Evolutionary conservation across 1,139 yeast genomes (phyloP), one percentile per base, ranked within the genome.

Genomic region (Tardiomyces depauwii): DNA sequence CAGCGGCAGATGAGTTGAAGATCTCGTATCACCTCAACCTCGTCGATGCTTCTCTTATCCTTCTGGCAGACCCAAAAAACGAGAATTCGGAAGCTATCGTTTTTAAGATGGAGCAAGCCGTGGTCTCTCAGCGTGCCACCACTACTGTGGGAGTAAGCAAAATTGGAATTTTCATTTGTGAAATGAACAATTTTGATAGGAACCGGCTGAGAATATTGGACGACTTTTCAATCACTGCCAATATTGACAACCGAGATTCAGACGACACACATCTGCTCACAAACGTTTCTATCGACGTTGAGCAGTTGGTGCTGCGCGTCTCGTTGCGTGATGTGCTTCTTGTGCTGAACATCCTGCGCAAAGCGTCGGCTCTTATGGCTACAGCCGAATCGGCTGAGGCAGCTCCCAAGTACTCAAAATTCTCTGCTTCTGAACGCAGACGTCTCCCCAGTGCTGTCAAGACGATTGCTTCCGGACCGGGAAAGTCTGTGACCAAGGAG

Each of bases 311-410:
- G 36, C 62, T 91, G 60, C 74, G 97, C 52, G 74, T 93, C 16
- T 88, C 97, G 0, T 66, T 91, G 47, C 73, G 95, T 52, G 99
- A 93, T 68, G 84, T 93, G 42, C 68, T 87, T 43, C 71, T 93
- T 45, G 96, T 95, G 0, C 62, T 83, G 55, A 70, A 73, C 14
- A 85, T 91, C 38, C 73, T 88, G 53, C 78, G 83, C 54, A 76
- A 72, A 50, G 95, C 95, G 0, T 74, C 82, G 2, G 77, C 74
- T 16, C 66, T 85, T 2, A 21, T 21, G 25, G 7, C 7, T 7
- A 21, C 25, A 7, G 7, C 25, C 4, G 54, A 59, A 2, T 14
- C 42, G 2, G 30, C 42, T 7, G 40, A n/a, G 2, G 28, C 12
- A 9, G 38, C n/a, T n/a, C 58, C 32, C 64, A 63, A 39, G 33